Percentiles rank a stretch among this genome's conserved stretches.
Conservation (phyloP, 2,329 filamentous ascomycete species). For the Sporothrix mexicana region DNA sequence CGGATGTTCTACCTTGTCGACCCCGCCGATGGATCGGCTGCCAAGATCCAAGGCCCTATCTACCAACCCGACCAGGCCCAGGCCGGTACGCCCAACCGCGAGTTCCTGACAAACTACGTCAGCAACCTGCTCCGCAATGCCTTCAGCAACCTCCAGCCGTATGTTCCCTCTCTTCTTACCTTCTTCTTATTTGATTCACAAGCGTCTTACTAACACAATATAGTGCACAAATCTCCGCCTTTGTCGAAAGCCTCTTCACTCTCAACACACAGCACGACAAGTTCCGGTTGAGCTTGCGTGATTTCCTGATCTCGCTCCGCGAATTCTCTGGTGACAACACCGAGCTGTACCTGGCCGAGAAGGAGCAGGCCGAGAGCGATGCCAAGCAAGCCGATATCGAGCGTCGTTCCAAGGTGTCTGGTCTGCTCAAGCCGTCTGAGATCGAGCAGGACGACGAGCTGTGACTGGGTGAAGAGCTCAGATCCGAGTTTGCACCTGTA, state of each 20-base stretch:
- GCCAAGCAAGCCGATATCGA: conserved; percentile 88
- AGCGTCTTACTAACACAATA: conserved; percentile 33
- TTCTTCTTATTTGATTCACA: background rate
- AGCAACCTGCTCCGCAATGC: conserved; percentile 83
- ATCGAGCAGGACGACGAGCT: conserved; percentile 86
- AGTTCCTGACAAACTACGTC: conserved; percentile 89
- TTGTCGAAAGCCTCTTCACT: conserved; percentile 87
- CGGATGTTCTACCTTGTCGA: conserved; percentile 97
- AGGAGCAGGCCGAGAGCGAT: conserved; percentile 87
- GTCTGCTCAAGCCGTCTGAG: conserved; percentile 95
- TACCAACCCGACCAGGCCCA: conserved; percentile 85
- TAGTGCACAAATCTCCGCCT: conserved; percentile 84
- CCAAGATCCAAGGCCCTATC: conserved; percentile 91
- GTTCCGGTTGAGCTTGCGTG: conserved; percentile 94
- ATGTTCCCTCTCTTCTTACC: conserved; percentile 51
- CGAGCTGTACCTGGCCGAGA: conserved; percentile 91
- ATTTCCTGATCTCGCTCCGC: conserved; percentile 96
- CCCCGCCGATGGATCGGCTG: conserved; percentile 67
- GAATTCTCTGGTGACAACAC: conserved; percentile 96
- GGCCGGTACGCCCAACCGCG: conserved; percentile 82
- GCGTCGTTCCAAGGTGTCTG: conserved; percentile 91
- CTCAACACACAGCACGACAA: conserved; percentile 88
- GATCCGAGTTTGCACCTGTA: conserved; percentile 62
- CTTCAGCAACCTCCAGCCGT: conserved; percentile 91
- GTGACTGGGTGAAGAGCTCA: conserved; percentile 78